Evolutionary conservation across 164 flowering plant species (phyloP).

Genomic region (Houttuynia cordata): DNA sequence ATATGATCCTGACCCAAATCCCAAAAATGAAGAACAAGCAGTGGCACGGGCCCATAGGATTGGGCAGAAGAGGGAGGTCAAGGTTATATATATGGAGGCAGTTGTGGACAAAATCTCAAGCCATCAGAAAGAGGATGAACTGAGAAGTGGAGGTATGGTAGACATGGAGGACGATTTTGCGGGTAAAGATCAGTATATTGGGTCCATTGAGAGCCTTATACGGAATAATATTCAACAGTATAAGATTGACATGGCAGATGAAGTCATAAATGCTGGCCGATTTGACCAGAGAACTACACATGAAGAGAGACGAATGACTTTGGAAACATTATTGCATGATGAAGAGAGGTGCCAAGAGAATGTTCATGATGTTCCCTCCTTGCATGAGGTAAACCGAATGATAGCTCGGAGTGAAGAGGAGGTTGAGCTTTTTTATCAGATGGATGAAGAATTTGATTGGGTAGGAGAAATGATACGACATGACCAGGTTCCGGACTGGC

Average conservation of each 20-base stretch:
- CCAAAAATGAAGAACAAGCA: conserved; percentile 98
- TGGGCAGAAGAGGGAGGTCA: conserved; percentile 95
- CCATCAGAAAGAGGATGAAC: conserved; percentile 86
- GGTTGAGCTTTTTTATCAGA: conserved; percentile 87
- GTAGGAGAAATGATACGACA: conserved; percentile 69
- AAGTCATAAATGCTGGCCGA: conserved; percentile 99
- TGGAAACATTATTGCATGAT: conserved; percentile 89
- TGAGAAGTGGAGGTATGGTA: conserved; percentile 59
- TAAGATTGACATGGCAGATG: conserved; percentile 99
- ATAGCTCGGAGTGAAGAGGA: conserved; percentile 95
- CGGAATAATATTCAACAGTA: conserved; percentile 96
- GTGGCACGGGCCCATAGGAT: conserved; percentile 98
- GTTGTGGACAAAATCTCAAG: conserved; percentile 86
- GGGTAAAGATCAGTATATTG: conserved; percentile 95
- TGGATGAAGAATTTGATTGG: conserved; percentile 97
- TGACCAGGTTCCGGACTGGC: conserved; percentile 91
- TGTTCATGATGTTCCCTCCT: conserved; percentile 89
- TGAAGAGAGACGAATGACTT: conserved; percentile 89
- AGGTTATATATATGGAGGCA: conserved; percentile 96
- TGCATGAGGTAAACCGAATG: conserved; percentile 94
- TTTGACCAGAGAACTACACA: conserved; percentile 99
- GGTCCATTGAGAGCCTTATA: conserved; percentile 95
- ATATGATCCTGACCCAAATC: conserved; percentile 98
- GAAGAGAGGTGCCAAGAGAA: conserved; percentile 96
- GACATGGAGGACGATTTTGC: conserved; percentile 96